Evolutionary conservation across 2,329 filamentous ascomycete species (phyloP).

Genomic region (Lasiodiplodia theobromae): DNA sequence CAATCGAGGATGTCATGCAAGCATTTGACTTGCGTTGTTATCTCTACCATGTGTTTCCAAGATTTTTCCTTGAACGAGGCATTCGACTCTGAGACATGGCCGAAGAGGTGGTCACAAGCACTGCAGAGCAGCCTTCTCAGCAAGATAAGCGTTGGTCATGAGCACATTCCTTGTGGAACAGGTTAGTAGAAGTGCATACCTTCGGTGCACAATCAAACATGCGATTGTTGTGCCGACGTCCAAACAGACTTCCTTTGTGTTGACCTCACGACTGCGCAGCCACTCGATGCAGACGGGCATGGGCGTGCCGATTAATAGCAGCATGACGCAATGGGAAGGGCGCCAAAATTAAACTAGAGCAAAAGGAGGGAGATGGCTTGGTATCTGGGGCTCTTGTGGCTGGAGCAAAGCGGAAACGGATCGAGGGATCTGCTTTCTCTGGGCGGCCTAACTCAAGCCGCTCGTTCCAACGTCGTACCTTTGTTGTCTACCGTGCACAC

Average conservation of each 20-base stretch:
- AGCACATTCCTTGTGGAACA: constrained; percentile 1
- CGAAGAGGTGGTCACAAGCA: constrained; percentile 4
- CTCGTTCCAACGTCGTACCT: not conserved
- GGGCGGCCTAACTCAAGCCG: not conserved
- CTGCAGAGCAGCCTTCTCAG: not conserved
- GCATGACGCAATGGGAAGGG: constrained; percentile 11
- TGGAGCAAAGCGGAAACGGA: constrained; percentile 1
- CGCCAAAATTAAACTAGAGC: not conserved
- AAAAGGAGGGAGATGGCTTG: not conserved
- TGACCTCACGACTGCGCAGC: not conserved
- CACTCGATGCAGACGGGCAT: not conserved
- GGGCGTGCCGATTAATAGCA: not conserved
- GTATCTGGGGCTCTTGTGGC: constrained; percentile 9
- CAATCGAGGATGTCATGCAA: constrained; percentile 23
- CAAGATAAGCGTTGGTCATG: constrained; percentile 21
- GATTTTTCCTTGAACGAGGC: not conserved
- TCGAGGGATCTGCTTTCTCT: not conserved
- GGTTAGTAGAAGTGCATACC: too few species aligned
- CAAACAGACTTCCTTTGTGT: not conserved
- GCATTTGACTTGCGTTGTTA: not conserved
- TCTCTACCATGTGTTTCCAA: constrained; percentile 1
- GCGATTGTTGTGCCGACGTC: not conserved
- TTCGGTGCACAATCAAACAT: not conserved
- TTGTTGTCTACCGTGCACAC: not conserved
- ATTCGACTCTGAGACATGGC: not conserved